phyloP scores from a whole-genome alignment of 2,329 filamentous ascomycete species.

The Venturia nashicola region DNA sequence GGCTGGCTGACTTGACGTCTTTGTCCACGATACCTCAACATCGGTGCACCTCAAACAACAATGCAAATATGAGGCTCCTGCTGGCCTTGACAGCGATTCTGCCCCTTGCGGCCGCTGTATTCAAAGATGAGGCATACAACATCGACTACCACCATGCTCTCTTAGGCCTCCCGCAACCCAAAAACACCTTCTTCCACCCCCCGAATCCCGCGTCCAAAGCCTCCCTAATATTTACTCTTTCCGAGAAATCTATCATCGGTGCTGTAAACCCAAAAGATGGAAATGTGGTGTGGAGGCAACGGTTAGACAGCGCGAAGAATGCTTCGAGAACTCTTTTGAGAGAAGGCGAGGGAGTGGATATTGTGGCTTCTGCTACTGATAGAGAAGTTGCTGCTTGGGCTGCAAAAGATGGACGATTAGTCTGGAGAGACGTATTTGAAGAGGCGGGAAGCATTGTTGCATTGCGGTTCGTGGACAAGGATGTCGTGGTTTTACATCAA shows the following conservation, averaged over 20 bases:
- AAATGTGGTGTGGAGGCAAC: slow-evolving; percentile 74
- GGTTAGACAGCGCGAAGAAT: slow-evolving; percentile 37
- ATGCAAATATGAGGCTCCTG: slow-evolving; percentile 4
- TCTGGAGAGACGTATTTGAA: slow-evolving; percentile 56
- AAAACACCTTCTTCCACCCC: slow-evolving; percentile 90
- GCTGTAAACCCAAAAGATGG: slow-evolving; percentile 85
- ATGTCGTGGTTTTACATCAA: slow-evolving; percentile 56
- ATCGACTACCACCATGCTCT: slow-evolving; percentile 90
- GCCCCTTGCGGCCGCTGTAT: slow-evolving; percentile 45
- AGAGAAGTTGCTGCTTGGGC: slow-evolving; percentile 68
- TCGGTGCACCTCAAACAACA: background rate
- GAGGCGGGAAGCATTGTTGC: slow-evolving; percentile 46
- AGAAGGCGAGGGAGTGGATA: slow-evolving; percentile 67
- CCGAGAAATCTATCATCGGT: slow-evolving; percentile 70
- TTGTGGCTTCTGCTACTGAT: slow-evolving; percentile 62
- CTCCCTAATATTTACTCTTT: slow-evolving; percentile 81
- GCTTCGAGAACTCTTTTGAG: slow-evolving; percentile 40
- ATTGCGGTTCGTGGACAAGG: slow-evolving; percentile 70
- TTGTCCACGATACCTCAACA: background rate
- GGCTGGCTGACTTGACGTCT: background rate
- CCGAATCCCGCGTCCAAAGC: slow-evolving; percentile 72
- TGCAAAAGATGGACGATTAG: slow-evolving; percentile 64
- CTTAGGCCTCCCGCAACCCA: slow-evolving; percentile 66
- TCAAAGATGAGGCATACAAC: slow-evolving; percentile 79
- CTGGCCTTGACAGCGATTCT: background rate